Conservation (phyloP, 371 early-diverging fungal species). For the Mucor sp. region DNA sequence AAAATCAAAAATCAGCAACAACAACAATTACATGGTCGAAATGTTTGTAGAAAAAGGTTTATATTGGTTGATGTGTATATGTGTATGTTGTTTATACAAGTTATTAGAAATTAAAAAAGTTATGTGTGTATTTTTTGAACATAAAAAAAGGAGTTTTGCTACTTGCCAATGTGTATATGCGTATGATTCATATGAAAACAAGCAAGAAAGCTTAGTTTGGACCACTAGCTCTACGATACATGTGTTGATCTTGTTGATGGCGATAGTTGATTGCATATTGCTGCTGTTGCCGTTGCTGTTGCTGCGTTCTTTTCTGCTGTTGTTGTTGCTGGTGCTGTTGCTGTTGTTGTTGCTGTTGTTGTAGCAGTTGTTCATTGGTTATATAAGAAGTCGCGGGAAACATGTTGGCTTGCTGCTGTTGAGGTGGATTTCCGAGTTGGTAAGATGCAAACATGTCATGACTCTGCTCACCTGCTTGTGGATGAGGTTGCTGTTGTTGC, state of each 20-base stretch:
- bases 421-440: not conserved
- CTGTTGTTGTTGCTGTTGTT: slow-evolving; percentile 5
- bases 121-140: not conserved
- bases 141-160: not conserved
- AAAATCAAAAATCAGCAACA: not conserved
- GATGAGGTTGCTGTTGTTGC: not conserved
- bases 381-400: slow-evolving; percentile 7
- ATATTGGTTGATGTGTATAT: not conserved
- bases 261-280: not conserved
- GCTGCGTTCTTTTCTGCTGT: slow-evolving; percentile 15
- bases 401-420: not conserved
- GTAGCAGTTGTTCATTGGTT: slow-evolving; percentile 7
- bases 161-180: not conserved
- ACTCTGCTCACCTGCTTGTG: not conserved
- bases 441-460: slow-evolving; percentile 4
- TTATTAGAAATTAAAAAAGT: not conserved
- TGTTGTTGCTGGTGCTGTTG: slow-evolving; percentile 16
- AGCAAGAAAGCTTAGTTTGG: slow-evolving; percentile 16
- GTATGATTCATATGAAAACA: not conserved
- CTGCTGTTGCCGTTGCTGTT: slow-evolving; percentile 9
- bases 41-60: not conserved
- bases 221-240: slow-evolving; percentile 26
- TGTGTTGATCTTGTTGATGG: slow-evolving; percentile 14
- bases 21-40: not conserved
- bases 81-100: not conserved